Conservation (phyloP, 306 rosid species). For the Inga leiocalycina region DNA sequence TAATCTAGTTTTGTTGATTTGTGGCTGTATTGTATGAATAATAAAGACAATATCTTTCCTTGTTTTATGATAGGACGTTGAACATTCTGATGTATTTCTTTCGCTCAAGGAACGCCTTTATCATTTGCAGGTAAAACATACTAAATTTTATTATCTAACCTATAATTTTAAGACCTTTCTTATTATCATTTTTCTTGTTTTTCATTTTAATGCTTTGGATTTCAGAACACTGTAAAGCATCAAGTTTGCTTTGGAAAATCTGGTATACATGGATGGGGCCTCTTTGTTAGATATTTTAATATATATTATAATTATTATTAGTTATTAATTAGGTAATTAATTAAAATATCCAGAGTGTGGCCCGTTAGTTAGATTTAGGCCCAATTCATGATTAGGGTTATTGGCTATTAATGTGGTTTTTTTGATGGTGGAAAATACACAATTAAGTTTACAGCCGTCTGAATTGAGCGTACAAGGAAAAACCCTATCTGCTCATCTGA, state of each 20-base stretch:
- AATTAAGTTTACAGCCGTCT: too few species aligned
- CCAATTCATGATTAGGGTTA: too few species aligned
- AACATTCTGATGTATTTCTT: constrained; percentile 54
- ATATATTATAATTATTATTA: too few species aligned
- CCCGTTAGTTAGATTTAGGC: too few species aligned
- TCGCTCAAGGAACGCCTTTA: constrained; percentile 76
- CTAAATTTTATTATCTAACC: constrained; percentile 22
- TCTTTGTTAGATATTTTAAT: too few species aligned
- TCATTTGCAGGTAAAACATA: constrained; percentile 63
- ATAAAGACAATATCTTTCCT: constrained; percentile 3
- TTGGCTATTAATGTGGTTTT: too few species aligned
- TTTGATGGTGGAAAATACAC: too few species aligned
- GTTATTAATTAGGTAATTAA: too few species aligned
- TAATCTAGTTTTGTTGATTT: constrained; percentile 15
- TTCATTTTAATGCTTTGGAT: constrained; percentile 26
- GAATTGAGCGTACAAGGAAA: too few species aligned
- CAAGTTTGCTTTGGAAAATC: constrained; percentile 90
- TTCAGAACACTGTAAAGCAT: constrained; percentile 72
- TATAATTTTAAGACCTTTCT: background rate
- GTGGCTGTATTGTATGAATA: constrained; percentile 3
- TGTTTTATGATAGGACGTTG: constrained; percentile 62
- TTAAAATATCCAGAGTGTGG: too few species aligned
- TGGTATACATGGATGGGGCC: constrained; percentile 96
- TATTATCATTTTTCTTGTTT: background rate
- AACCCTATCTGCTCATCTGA: too few species aligned